Conservation (phyloP, 1,284 basidiomycete genomes). For the Boletus semigastroideus region DNA sequence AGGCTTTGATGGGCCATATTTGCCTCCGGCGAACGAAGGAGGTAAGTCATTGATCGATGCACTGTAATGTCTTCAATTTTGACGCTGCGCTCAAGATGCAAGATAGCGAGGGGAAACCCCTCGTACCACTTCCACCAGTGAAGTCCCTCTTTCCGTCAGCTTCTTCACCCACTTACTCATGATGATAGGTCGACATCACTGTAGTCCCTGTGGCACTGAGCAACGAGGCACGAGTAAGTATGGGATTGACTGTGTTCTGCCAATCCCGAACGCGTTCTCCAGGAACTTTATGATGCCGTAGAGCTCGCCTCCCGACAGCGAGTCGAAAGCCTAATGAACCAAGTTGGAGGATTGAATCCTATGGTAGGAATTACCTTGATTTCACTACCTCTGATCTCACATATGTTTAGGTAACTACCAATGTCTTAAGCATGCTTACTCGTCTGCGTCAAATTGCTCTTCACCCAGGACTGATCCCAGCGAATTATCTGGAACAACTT, state of each 20-base stretch:
- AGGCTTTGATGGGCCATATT: constrained; percentile 82
- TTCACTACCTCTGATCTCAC: constrained; percentile 3
- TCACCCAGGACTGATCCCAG: constrained; percentile 77
- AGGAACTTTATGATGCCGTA: constrained; percentile 77
- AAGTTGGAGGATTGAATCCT: constrained; percentile 38
- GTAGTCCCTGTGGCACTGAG: constrained; percentile 68
- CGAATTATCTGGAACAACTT: constrained; percentile 73
- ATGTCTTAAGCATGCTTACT: constrained; percentile 80
- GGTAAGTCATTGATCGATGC: constrained; percentile 37
- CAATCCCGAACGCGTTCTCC: constrained; percentile 6
- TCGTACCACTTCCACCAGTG: constrained; percentile 78
- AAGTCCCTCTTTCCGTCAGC: constrained; percentile 13
- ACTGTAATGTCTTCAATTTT: constrained; percentile 1
- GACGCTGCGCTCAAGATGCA: constrained; percentile 60
- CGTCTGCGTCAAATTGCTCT: constrained; percentile 84
- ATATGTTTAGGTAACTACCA: constrained; percentile 57
- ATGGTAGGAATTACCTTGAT: constrained; percentile 31
- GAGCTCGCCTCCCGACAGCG: constrained; percentile 62
- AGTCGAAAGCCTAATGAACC: constrained; percentile 57
- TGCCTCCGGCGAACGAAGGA: constrained; percentile 89
- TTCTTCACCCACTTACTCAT: not conserved
- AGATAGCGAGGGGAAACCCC: constrained; percentile 67
- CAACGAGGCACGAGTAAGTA: constrained; percentile 62
- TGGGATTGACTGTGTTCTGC: not conserved
- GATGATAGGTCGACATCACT: constrained; percentile 65